Evolutionary conservation across 1,284 basidiomycete species (phyloP).

Genomic region (Schizophyllum commune): DNA sequence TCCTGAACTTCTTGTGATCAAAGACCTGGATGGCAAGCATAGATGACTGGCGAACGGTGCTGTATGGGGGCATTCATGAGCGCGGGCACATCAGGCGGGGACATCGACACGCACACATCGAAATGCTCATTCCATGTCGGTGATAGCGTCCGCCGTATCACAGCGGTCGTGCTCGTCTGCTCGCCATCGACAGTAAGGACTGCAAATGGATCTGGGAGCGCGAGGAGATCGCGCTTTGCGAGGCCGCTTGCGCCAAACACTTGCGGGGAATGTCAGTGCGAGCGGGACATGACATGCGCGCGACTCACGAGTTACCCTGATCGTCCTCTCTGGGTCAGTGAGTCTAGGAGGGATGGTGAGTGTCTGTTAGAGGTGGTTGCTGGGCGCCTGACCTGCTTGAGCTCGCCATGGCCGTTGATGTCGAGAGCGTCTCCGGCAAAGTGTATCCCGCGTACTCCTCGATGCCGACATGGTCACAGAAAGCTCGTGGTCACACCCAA

Average conservation of each 20-base stretch:
- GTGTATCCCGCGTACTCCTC: no score
- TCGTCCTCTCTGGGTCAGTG: conserved; percentile 33
- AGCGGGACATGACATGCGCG: neutral
- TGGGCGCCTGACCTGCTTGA: conserved; percentile 29
- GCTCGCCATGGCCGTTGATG: conserved; percentile 26
- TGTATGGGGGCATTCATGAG: conserved; percentile 21
- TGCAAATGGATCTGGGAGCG: conserved; percentile 93
- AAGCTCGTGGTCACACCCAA: no score
- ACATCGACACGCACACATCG: conserved; percentile 60
- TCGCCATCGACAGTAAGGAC: conserved; percentile 94
- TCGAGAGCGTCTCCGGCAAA: no score
- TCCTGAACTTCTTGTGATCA: conserved; percentile 96
- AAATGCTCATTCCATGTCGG: conserved; percentile 94
- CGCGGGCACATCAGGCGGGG: conserved; percentile 6
- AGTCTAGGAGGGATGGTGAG: conserved; percentile 22
- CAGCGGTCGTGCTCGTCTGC: conserved; percentile 87
- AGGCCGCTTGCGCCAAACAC: conserved; percentile 87
- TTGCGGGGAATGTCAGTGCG: conserved; percentile 20
- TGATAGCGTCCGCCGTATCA: conserved; percentile 78
- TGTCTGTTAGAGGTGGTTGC: conserved; percentile 2
- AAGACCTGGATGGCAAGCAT: conserved; percentile 96
- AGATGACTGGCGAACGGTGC: conserved; percentile 83
- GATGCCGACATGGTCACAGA: no score
- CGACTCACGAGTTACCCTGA: conserved; percentile 14
- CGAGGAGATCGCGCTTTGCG: conserved; percentile 85